Base-by-base conservation (phyloP, 2,329 filamentous ascomycete genomes). In the Stylonectria norvegica region DNA sequence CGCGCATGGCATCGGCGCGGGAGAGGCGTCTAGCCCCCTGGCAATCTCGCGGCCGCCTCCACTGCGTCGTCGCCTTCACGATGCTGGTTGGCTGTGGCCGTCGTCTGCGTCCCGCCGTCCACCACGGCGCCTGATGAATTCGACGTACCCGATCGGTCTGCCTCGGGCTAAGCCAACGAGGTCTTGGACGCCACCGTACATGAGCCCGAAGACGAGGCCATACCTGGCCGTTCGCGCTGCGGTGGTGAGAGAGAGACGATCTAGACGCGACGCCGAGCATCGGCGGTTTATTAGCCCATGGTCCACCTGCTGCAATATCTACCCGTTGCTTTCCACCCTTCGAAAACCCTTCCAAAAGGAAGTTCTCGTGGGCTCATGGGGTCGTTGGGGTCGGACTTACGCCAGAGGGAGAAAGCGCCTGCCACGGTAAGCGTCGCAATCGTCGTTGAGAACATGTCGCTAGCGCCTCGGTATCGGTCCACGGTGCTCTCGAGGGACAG, bases 401-500 rank as follows among this genome's bases (percentile, higher is more conserved):
- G 86, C 79, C 86, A 85, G 43, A 89, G 69, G 61, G 89, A 95
- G 72, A 95, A 96, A 7, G 82, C 75, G 2, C 91, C 91, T 1
- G 90, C 88, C 23, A 93, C 84, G 0, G 86, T 85, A 62, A 95
- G 70, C 33, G 87, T 90, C 18, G 93, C 89, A 42, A 90, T 74
- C 5, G 89, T 79, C 1, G 87, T 95, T 49, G 85, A 91, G 55
- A 88, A 60, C 57, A 89, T 82, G 64, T 97, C 91, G 61, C 81
- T 79, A 40, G 73, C 72, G 30, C 78, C 76, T 35, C 81, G 73
- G 51, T 82, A 83, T 5, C 82, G 73, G 66, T 96, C 90, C 36
- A 95, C 83, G 40, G 86, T 83, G 63, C 91, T 86, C 69, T 97
- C 93, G 34, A 93, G 79, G 5, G 81, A 72, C 57, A 95, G 83